Base-by-base conservation (phyloP, 2,329 filamentous ascomycete species). In the Ophiostoma perfectum region DNA sequence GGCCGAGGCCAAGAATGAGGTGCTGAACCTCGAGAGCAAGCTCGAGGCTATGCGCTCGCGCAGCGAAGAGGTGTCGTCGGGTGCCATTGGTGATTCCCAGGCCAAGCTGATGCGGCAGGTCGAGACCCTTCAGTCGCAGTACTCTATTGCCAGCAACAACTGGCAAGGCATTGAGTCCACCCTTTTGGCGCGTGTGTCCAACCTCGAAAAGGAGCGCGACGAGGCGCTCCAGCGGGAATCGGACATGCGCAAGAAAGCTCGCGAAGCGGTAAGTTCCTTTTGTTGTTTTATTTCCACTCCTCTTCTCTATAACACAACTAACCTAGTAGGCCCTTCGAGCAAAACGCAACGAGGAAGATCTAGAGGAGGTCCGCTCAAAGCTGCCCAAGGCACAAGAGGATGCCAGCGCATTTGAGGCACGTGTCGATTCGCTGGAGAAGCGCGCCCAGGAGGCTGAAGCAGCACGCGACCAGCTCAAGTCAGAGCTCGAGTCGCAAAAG, bases 81-180 rank as follows among this genome's bases (percentile, higher is more conserved):
- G 91, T 16, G 87, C 87, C 14, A 88, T 88, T 5, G 91, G 93
- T 14, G 92, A 97, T 75, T 87, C 90, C 0, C 93, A 96, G 74
- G 91, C 91, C 60, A 98, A 97, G 77, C 82, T 98, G 55, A 82
- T 98, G 60, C 88, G 95, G 55, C 96, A 99, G 78, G 90, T 99
- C 67, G 95, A 99, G 80, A 97, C 92, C 0, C 80, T 99, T 49
- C 95, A 99, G 78, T 95, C 91, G 6, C 96, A 99, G 77, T 97
- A 99, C 78, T 88, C 93, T 0, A 88, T 96, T 67, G 95, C 95
- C 1, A 95, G 92, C 73, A 92, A 96, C 75, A 99, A 99, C 74
- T 99, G 96, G 95, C 93, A 97, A 76, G 92, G 93, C 0, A 96
- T 99, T 71, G 94, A 99, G 78, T 87, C 90, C 9, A 96, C 91